Evolutionary conservation across 2,329 filamentous ascomycete genomes (phyloP), one percentile per base, ranked within the genome.

Genomic region (Cercospora sojina): DNA sequence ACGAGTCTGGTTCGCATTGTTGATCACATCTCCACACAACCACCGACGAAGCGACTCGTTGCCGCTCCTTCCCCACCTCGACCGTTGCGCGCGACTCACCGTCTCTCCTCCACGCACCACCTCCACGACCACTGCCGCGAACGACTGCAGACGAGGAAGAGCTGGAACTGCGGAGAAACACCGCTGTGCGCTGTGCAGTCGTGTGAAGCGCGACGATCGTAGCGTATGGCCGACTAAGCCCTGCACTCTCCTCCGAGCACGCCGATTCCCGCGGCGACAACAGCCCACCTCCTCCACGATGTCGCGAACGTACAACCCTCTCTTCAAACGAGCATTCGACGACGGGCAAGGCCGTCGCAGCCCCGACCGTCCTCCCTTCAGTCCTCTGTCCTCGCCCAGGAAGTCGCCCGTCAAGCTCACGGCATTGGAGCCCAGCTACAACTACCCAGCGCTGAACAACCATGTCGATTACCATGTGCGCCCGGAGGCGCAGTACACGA

Each of bases 381-480:
- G 32, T 32, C 25, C 35, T 62, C 69, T 71, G 69, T 60, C 53
- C 58, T 59, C 57, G n/a, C 32, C 38, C 23, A 27, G 35, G 31
- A 59, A 59, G 35, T 56, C 78, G 49, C 77, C 76, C 5, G 55
- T 69, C 25, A 72, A 67, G 68, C 71, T 71, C 5, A 67, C 64
- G 27, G 72, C 75, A 8, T 60, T 76, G 57, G 76, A 78, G 64
- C 76, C 77, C 41, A 71, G 69, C 64, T 77, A 72, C 72, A 75
- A 76, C 70, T 77, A 78, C 67, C 73, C 76, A 35, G 71, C 75
- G 25, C 65, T 75, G 62, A 73, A 71, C 66, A 70, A 72, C 62
- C 65, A 69, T 64, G 64, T 71, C 38, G 64, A 69, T 65, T 72
- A 69, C 68, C 55, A 64, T 10, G 71, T 69, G 49, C 67, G 64